Evolutionary conservation across 495 filamentous ascomycete genomes (phyloP).

Genomic region (Pseudevernia furfuracea): DNA sequence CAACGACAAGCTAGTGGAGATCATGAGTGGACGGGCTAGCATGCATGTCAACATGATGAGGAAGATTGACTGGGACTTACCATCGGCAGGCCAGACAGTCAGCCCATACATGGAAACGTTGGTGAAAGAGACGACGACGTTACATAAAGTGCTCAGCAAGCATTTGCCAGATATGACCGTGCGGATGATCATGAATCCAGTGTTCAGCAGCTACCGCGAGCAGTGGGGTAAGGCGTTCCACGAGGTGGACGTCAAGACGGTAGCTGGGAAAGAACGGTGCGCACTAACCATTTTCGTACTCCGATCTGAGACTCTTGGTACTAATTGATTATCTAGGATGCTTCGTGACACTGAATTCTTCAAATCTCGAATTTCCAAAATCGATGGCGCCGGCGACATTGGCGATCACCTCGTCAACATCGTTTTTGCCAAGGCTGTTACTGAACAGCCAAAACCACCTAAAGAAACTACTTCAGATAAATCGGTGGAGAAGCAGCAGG

Average conservation of each 20-base stretch:
- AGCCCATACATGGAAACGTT: slow-evolving; percentile 88
- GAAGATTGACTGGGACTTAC: slow-evolving; percentile 63
- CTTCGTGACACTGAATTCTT: slow-evolving; percentile 73
- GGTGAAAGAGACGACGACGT: slow-evolving; percentile 76
- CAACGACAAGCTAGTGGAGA: slow-evolving; percentile 91
- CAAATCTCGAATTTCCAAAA: slow-evolving; percentile 60
- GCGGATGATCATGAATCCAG: slow-evolving; percentile 78
- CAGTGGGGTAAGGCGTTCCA: slow-evolving; percentile 72
- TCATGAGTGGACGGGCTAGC: slow-evolving; percentile 75
- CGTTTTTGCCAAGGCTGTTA: slow-evolving; percentile 50
- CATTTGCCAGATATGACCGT: slow-evolving; percentile 75
- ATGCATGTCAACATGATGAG: slow-evolving; percentile 68
- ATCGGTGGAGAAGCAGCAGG: neutral
- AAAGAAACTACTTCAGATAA: neutral
- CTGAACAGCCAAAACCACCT: neutral
- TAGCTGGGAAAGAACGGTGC: slow-evolving; percentile 65
- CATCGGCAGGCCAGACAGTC: slow-evolving; percentile 32
- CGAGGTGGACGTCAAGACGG: slow-evolving; percentile 57
- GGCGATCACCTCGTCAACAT: slow-evolving; percentile 60
- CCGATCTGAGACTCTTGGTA: slow-evolving; percentile 7
- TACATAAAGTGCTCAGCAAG: slow-evolving; percentile 81
- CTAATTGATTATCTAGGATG: slow-evolving; percentile 50
- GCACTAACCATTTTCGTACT: slow-evolving; percentile 27
- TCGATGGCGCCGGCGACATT: slow-evolving; percentile 70
- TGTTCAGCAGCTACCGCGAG: slow-evolving; percentile 79